Evolutionary conservation across 2,329 filamentous ascomycete species (phyloP), one percentile per base, ranked within the genome.

Genomic region (Fusarium illudens): DNA sequence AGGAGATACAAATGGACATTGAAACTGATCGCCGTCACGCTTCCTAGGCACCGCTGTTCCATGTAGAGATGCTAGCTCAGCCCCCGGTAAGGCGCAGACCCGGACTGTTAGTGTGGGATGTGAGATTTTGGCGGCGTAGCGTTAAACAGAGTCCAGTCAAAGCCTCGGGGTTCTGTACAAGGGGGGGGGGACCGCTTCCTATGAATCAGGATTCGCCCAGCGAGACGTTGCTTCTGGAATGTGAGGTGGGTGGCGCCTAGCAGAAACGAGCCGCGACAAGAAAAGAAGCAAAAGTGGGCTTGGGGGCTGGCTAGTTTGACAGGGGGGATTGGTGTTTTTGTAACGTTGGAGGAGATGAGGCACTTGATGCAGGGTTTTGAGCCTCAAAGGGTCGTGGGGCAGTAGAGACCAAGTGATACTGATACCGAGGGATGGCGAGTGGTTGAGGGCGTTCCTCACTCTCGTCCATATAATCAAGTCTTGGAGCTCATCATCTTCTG

Each of bases 31-130:
- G 11, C 39, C 27, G 39, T 46, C 6, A 46, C 39, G 39, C 15
- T 46, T 46, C 39, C 39, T 44, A 20, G 15, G 22, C 20, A 46
- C 39, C 39, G 22, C 39, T 46, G 22, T 46, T 46, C 39, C 39
- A 46, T 46, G 39, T 44, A 27, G 39, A 44, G 11, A 27, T 27
- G 39, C 39, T 46, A 29, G 39, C 52, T 65, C 56, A 68, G 65
- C 65, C 65, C 48, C 39, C 39, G 46, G 20, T n/a, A 36, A 58
- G 61, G 33, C 42, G 27, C 44, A 51, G 65, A 65, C 20, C 39
- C 39, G 39, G 25, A 22, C 22, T 27, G 6, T 56, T 68, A 60
- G 64, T 50, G 60, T 56, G 25, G 49, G 50, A 29, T 34, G 37
- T 37, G 62, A 63, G 34, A 62, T 58, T 42, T 27, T 63, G 33